These are phyloP conservation scores for Dothideomycetes sp. DNA, from an alignment of 2,329 filamentous ascomycete species.

Conservation along the genomic window DNA sequence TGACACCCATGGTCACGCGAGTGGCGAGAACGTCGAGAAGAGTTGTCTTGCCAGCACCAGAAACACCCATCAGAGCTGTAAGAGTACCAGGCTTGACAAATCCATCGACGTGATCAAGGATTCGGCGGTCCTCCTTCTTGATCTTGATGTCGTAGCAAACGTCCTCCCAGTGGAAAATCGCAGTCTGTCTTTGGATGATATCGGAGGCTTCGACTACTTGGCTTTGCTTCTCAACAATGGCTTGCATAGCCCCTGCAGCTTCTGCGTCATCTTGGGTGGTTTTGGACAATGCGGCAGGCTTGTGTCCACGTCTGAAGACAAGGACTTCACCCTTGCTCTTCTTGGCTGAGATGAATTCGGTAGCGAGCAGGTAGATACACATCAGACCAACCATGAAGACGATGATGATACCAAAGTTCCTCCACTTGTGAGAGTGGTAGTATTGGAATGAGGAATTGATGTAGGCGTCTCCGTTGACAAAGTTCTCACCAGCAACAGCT, in stretches of 20 bases:
- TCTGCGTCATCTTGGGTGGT: constrained; percentile 27
- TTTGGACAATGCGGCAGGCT: constrained; percentile 31
- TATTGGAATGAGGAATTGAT: constrained; percentile 28
- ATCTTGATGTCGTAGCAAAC: constrained; percentile 47
- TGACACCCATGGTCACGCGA: constrained; percentile 51
- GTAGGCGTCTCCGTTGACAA: constrained; percentile 30
- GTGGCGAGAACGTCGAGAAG: constrained; percentile 48
- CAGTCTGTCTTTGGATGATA: constrained; percentile 33
- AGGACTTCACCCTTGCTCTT: constrained; percentile 59
- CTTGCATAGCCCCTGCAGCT: constrained; percentile 1
- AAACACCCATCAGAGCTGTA: constrained; percentile 43
- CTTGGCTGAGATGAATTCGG: constrained; percentile 56
- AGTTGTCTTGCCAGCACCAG: constrained; percentile 54
- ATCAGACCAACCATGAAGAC: constrained; percentile 58
- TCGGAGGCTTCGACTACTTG: constrained; percentile 26
- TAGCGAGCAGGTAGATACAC: constrained; percentile 51
- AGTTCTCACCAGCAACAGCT: constrained; percentile 29
- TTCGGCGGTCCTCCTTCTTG: constrained; percentile 40
- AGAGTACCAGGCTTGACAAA: constrained; percentile 49
- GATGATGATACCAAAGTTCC: constrained; percentile 60
- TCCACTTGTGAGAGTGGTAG: constrained; percentile 32
- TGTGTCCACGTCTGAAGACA: constrained; percentile 46
- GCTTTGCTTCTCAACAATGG: constrained; percentile 12
- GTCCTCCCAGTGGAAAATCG: constrained; percentile 44
- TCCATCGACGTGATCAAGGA: constrained; percentile 46